Percentiles rank a stretch among this genome's conserved stretches.
phyloP scores from a whole-genome alignment of 371 early-diverging fungal species.

The Syncephalastrum contaminatum region DNA sequence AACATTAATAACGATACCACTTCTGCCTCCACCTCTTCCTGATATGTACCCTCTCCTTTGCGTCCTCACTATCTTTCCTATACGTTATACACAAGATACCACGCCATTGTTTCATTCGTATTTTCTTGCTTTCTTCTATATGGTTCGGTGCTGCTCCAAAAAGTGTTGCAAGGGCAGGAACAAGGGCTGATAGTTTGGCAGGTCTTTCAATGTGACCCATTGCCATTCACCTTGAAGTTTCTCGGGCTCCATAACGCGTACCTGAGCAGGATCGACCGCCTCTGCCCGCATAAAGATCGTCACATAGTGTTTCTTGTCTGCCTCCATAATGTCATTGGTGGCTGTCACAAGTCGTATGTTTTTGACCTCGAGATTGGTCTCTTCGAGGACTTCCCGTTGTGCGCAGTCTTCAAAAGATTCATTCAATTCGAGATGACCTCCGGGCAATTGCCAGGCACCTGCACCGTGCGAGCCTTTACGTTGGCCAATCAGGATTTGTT shows the following conservation, averaged over 20 bases:
- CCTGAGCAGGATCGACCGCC: constrained; percentile 6
- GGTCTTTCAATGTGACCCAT: constrained; percentile 46
- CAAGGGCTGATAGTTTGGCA: constrained; percentile 36
- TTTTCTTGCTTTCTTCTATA: too few species aligned
- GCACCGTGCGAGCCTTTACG: constrained; percentile 66
- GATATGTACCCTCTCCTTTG: too few species aligned
- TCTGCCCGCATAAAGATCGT: constrained; percentile 59
- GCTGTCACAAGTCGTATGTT: constrained; percentile 45
- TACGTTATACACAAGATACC: too few species aligned
- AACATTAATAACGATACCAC: too few species aligned
- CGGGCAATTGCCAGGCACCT: constrained; percentile 62
- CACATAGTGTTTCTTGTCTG: constrained; percentile 59
- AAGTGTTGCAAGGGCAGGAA: constrained; percentile 39
- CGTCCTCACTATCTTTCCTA: too few species aligned
- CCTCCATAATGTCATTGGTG: constrained; percentile 58
- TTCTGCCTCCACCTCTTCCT: too few species aligned
- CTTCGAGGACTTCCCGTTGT: constrained; percentile 58
- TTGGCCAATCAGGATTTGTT: constrained; percentile 49
- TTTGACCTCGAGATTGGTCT: constrained; percentile 47
- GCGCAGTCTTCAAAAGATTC: constrained; percentile 66
- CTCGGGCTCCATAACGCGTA: constrained; percentile 57
- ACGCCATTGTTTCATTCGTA: too few species aligned
- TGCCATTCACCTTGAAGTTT: constrained; percentile 60
- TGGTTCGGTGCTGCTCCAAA: background rate
- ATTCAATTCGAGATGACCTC: constrained; percentile 64